phyloP scores from a whole-genome alignment of 2,329 filamentous ascomycete species.

The Fusarium vanettenii region DNA sequence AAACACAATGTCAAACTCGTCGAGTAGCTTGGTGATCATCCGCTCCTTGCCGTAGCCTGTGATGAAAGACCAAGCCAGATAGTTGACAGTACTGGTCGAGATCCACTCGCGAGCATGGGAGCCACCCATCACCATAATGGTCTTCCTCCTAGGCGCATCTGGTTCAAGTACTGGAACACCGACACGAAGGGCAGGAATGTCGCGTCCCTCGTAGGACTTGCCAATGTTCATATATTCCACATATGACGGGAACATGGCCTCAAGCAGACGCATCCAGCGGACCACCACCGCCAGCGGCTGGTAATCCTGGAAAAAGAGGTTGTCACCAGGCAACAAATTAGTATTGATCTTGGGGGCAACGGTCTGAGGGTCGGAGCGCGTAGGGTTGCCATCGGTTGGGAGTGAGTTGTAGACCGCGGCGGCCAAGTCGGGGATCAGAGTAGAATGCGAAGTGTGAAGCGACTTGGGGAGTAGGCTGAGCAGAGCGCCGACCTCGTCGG shows the following conservation, averaged over 20 bases:
- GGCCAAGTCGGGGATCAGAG: conserved; percentile 84
- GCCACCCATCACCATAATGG: conserved; percentile 84
- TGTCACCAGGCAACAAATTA: conserved; percentile 61
- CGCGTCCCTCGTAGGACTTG: conserved; percentile 86
- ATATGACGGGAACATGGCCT: conserved; percentile 89
- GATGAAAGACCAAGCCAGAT: conserved; percentile 88
- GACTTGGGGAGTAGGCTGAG: conserved; percentile 81
- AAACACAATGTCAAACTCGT: conserved; percentile 88
- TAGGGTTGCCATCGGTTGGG: conserved; percentile 37
- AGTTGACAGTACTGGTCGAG: conserved; percentile 89
- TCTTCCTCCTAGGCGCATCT: conserved; percentile 69
- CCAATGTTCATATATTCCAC: conserved; percentile 81
- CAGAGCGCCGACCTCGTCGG: conserved; percentile 81
- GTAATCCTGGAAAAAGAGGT: conserved; percentile 92
- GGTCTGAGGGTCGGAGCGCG: conserved; percentile 39
- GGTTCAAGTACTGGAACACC: conserved; percentile 65
- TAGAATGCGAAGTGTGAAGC: conserved; percentile 76
- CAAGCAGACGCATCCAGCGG: conserved; percentile 92
- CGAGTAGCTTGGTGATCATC: conserved; percentile 80
- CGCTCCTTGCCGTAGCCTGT: conserved; percentile 81
- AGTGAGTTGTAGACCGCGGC: conserved; percentile 74
- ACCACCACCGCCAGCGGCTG: conserved; percentile 84
- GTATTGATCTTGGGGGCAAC: conserved; percentile 45
- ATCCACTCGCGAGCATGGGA: conserved; percentile 98
- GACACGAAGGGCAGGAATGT: conserved; percentile 84